Percentiles rank a stretch among this genome's conserved stretches.
These are phyloP conservation scores for Lycium barbarum DNA, from an alignment of 257 asterid genomes.

Conservation along the genomic window DNA sequence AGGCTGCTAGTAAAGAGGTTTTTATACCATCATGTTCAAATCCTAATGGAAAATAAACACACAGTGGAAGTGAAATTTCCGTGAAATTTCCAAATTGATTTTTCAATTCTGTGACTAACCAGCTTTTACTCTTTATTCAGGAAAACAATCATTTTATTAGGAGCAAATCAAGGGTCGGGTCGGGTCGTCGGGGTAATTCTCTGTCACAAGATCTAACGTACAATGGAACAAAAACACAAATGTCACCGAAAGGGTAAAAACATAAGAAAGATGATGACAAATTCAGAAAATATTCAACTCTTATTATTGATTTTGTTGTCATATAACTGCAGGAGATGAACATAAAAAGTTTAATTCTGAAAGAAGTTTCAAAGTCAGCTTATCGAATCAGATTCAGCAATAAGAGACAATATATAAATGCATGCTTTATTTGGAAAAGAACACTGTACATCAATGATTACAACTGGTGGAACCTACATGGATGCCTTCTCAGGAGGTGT, in stretches of 20 bases:
- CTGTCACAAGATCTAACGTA: background rate
- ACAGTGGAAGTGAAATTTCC: background rate
- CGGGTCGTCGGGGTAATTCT: background rate
- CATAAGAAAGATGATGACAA: background rate
- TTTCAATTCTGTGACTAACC: background rate
- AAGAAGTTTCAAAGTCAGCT: background rate
- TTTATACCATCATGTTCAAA: no score
- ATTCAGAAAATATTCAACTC: background rate
- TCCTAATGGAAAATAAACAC: no score
- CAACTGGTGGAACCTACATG: conserved; percentile 56
- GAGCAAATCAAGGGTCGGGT: background rate
- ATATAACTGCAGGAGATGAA: background rate
- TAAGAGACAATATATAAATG: no score
- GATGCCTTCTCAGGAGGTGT: conserved; percentile 90
- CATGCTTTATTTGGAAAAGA: background rate
- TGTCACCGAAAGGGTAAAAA: background rate
- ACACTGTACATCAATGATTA: background rate
- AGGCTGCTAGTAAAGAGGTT: no score
- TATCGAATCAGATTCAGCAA: background rate
- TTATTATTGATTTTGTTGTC: background rate
- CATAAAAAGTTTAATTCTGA: background rate
- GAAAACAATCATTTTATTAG: background rate
- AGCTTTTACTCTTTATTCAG: conserved; percentile 10
- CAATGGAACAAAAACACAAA: background rate
- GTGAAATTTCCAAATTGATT: background rate